Evolutionary conservation across 257 asterid genomes (phyloP), one percentile per base, ranked within the genome.

Genomic region (Lantana camara): DNA sequence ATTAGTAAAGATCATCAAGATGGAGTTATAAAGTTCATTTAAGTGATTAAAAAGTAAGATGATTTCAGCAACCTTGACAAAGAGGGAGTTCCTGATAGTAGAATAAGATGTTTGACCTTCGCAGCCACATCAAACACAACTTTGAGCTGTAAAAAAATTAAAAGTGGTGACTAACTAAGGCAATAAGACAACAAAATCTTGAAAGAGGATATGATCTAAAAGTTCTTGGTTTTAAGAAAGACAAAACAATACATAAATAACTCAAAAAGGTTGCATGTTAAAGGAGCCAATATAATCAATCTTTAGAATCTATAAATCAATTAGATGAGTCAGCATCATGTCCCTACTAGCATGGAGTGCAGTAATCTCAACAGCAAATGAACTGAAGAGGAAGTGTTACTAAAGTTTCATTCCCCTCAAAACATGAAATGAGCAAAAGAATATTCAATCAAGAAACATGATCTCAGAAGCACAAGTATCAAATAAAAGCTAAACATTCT

Each of bases 61-160:
- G 74, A 69, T 63, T 57, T 72, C 38, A 62, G 53, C 72, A 87
- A 93, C 97, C 99, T 93, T 79, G 99, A 90, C 81, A 93, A 76
- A 63, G 97, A 93, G 71, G 99, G 99, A 69, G 99, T 93, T 80
- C 99, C 99, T 15, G 99, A 93, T 20, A 93, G 77, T 60, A 93
- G 88, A 81, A 93, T 80, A 62, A 87, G 82, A 79, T 87, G 97
- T 69, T 88, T 85, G 75, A 76, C 90, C 82, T 90, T 93, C 64
- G 48, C 10, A 44, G 96, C 89, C 66, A 88, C 69, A 47, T 81
- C 93, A 75, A 90, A 91, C 61, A 87, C 88, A 71, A 73, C 82
- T 65, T 77, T 74, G 57, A 86, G 73, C 99, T 93, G 81, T 27
- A 50, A 67, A 73, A 83, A 7, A 34, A 64, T 37, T 30, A 14